Base-by-base conservation (phyloP, 345 rosid genomes). In the Microcos paniculata region DNA sequence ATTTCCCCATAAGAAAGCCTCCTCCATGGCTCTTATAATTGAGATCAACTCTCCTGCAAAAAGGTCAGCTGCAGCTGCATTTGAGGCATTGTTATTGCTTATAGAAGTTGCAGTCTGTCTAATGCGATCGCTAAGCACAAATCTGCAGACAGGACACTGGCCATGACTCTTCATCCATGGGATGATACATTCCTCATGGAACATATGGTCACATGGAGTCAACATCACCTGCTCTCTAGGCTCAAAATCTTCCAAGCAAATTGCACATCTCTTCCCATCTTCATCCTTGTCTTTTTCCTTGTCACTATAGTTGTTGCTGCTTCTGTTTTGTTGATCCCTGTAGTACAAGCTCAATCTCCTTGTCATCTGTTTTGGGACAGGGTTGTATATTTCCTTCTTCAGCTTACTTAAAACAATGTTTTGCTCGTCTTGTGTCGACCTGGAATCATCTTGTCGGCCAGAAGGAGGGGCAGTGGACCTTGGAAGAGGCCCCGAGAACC, bases 171-270 rank as follows among this genome's bases (percentile, higher is more conserved):
- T 91, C 43, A 86, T 77, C 98, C 97, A 94, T 4, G 92, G 92
- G 65, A 90, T 85, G 30, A 94, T 91, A 66, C 97, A 92, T 2
- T 87, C 92, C 64, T 91, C 93, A 10, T 94, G 98, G 76, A 91
- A 94, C 97, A 92, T 91, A 18, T 94, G 98, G 55, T 87, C 79
- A 69, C 98, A 92, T 4, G 95, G 97, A 45, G 97, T 92, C 11
- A 88, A 21, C 91, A 81, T 87, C 61, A 92, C 97, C 63, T 67
- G 74, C 79, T 92, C 91, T 69, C 74, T 80, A 0, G 91, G 81
- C 81, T 87, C 91, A 35, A 94, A 94, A 78, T 94, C 97, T 64
- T 94, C 98, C 78, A 94, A 84, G 81, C 98, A 92, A 77, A 94
- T 80, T 0, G 86, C 82, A 59, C 98, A 91, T 31, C 87, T 81